Percentiles rank a stretch among this genome's conserved stretches.
Evolutionary conservation across 129 eudicot species (phyloP).

Genomic region (Helianthus annuus): DNA sequence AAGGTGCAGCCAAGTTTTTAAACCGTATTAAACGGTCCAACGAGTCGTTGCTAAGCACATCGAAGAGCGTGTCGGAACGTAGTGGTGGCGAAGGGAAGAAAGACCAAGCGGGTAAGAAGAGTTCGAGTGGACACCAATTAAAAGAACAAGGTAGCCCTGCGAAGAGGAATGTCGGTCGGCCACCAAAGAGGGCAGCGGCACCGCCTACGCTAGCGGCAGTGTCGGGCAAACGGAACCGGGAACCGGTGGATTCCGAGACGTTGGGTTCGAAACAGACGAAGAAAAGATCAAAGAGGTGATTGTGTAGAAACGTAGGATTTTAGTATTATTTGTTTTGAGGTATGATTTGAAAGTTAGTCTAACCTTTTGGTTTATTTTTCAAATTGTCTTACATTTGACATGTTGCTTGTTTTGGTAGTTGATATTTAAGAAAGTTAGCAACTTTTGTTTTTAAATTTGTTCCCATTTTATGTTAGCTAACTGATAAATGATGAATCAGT

Average conservation of each 20-base stretch:
- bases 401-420: slow-evolving; percentile 32
- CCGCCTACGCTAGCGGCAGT: slow-evolving; percentile 1
- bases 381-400: slow-evolving; percentile 8
- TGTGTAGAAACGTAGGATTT: not conserved
- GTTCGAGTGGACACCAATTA: slow-evolving; percentile 24
- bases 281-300: slow-evolving; percentile 59
- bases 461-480: slow-evolving; percentile 18
- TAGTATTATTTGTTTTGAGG: slow-evolving; percentile 26
- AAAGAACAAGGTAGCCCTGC: slow-evolving; percentile 51
- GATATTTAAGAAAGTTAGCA: slow-evolving; percentile 24
- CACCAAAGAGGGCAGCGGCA: slow-evolving; percentile 51
- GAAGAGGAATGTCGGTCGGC: slow-evolving; percentile 57
- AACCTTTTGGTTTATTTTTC: slow-evolving; percentile 34
- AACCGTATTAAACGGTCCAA: slow-evolving; percentile 52
- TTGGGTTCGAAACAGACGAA: slow-evolving; percentile 47
- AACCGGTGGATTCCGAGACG: slow-evolving; percentile 35
- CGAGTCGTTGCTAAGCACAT: slow-evolving; percentile 29
- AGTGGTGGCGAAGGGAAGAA: slow-evolving; percentile 42
- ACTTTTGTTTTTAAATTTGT: slow-evolving; percentile 19
- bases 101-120: slow-evolving; percentile 34
- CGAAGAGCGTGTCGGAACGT: slow-evolving; percentile 37
- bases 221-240: slow-evolving; percentile 49
- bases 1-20: slow-evolving; percentile 52
- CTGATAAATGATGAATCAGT: too few relatives aligned
- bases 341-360: slow-evolving; percentile 27